Evolutionary conservation across 768 basidiomycete genomes (phyloP).

Genomic region (Thelephora ganbajun): DNA sequence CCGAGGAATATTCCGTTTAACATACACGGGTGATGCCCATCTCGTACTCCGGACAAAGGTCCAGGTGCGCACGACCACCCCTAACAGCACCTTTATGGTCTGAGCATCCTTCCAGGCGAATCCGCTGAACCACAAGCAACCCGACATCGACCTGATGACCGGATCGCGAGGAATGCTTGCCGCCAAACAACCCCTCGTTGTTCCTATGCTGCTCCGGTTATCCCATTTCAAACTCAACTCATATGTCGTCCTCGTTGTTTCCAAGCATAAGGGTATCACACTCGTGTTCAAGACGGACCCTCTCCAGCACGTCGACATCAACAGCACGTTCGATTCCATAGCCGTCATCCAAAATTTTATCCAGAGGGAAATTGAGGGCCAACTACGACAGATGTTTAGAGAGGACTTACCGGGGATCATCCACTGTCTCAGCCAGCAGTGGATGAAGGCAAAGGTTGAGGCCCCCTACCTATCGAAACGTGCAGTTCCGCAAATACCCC

Average conservation of each 20-base stretch:
- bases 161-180: conserved; percentile 82
- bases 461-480: conserved; percentile 68
- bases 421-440: conserved; percentile 88
- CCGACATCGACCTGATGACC: conserved; percentile 77
- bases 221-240: conserved; percentile 91
- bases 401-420: conserved; percentile 96
- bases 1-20: conserved; percentile 89
- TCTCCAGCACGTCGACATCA: conserved; percentile 93
- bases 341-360: conserved; percentile 97
- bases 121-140: conserved; percentile 84
- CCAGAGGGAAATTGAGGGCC: conserved; percentile 93
- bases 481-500: conserved; percentile 18
- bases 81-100: background rate
- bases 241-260: conserved; percentile 95
- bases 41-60: conserved; percentile 81
- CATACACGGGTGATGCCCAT: conserved; percentile 89
- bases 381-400: conserved; percentile 94
- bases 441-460: conserved; percentile 90
- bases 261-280: conserved; percentile 94
- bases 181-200: conserved; percentile 88
- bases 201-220: conserved; percentile 94
- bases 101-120: conserved; percentile 51
- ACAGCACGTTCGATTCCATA: conserved; percentile 94
- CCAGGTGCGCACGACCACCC: conserved; percentile 40
- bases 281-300: conserved; percentile 99